Evolutionary conservation across 306 rosid species (phyloP), one percentile per base, ranked within the genome.

Genomic region (Begonia masoniana): DNA sequence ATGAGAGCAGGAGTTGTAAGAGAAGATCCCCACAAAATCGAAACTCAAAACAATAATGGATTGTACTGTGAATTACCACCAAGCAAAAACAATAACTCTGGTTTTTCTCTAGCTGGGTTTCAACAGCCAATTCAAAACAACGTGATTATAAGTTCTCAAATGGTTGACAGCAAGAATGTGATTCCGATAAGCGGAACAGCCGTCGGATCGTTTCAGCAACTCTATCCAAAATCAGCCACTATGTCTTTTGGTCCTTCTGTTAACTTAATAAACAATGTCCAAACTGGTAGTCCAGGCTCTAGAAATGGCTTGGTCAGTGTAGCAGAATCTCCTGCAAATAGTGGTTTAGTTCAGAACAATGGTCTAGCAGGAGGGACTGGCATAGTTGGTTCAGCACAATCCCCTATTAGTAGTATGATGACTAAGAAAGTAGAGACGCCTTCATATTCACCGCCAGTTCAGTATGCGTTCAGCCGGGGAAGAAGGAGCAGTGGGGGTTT

Each of bases 1-100:
- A 70, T 71, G 8, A 86, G 80, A 74, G 96, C 96, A 50, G 99
- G 99, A n/a, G 86, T 79, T 53, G 96, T 77, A 31, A 83, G 84
- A 83, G 96, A 91, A 64, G 99, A 91, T 39, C 54, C 55, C 13
- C 75, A 55, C 35, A 78, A 61, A 64, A 54, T 58, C 50, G 86
- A 58, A 65, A 71, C 65, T 68, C 82, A 78, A 13, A 58, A 59
- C 60, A 63, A 64, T 60, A 16, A 50, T 50, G 82, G 61, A 39
- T 83, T 82, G 75, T 83, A 54, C 57, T 71, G 74, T 69, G 88
- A 76, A 56, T 74, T 78, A 12, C 42, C 39, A 31, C 39, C 71
- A 14, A 60, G 69, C 60, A 43, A 79, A 47, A 76, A 71, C 74
- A 70, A 71, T 35, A 62, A 54, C 60, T 43, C 58, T 23, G 60